Conservation (phyloP, 805 yeast species). For the Cyberlindnera misumaiensis region DNA sequence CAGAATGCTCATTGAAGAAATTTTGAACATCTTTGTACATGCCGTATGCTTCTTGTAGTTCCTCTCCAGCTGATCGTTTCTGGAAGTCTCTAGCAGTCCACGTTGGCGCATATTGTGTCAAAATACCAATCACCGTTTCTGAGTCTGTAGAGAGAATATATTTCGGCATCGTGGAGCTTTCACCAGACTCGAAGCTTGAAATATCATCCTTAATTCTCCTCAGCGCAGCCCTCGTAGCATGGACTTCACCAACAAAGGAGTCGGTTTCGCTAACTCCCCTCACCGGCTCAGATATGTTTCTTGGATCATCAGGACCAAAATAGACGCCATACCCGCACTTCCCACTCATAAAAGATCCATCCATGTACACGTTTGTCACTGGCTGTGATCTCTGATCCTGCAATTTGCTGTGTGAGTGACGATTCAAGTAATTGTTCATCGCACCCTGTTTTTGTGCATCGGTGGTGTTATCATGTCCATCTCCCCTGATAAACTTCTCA, state of each 20-base stretch:
- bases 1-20: conserved; percentile 25
- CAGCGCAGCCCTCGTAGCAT: conserved; percentile 58
- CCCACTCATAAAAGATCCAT: conserved; percentile 69
- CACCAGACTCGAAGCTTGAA: conserved; percentile 12
- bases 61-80: conserved; percentile 26
- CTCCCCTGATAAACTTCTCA: conserved; percentile 5
- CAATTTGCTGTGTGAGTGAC: conserved; percentile 2
- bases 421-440: conserved; percentile 1
- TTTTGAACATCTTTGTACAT: conserved; percentile 36
- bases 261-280: conserved; percentile 43
- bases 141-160: conserved; percentile 65
- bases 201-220: conserved; percentile 30
- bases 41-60: conserved; percentile 29
- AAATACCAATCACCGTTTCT: conserved; percentile 48
- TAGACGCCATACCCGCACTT: conserved; percentile 73
- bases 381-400: conserved; percentile 5
- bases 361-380: conserved; percentile 47
- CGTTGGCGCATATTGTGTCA: conserved; percentile 48
- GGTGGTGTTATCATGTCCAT: background rate
- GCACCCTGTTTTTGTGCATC: conserved; percentile 1
- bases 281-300: conserved; percentile 52
- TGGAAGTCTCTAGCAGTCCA: conserved; percentile 58
- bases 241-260: conserved; percentile 75
- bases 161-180: conserved; percentile 14
- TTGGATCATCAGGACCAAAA: conserved; percentile 47